These are phyloP conservation scores for Combretum micranthum DNA, from an alignment of 345 rosid genomes.

Conservation along the genomic window DNA sequence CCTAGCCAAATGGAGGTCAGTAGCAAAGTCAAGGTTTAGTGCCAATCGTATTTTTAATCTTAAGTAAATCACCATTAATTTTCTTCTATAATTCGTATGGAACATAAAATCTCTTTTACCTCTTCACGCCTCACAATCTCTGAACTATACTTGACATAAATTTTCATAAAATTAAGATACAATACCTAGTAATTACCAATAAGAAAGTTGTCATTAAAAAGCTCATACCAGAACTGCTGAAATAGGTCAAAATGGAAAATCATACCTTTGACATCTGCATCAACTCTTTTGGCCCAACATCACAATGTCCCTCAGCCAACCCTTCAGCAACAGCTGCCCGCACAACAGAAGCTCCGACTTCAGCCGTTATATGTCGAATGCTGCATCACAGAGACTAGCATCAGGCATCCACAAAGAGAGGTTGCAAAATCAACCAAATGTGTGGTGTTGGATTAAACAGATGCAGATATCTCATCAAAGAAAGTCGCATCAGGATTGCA, in stretches of 20 bases:
- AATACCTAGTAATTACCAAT: not conserved
- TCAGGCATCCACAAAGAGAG: not conserved
- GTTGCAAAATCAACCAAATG: not conserved
- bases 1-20: no score
- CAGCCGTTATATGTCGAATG: conserved; percentile 82
- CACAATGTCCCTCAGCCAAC: conserved; percentile 80
- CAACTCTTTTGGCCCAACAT: conserved; percentile 68
- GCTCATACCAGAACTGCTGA: no score
- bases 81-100: no score
- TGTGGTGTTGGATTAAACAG: not conserved
- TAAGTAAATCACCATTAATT: no score
- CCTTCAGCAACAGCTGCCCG: conserved; percentile 75
- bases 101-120: no score
- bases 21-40: no score
- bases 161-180: no score
- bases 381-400: conserved; percentile 34
- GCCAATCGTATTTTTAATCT: no score
- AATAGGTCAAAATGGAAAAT: not conserved
- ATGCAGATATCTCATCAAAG: no score
- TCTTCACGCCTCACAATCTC: no score
- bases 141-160: no score
- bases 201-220: not conserved
- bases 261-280: conserved; percentile 75
- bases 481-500: no score
- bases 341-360: conserved; percentile 92